Evolutionary conservation across 129 eudicot species (phyloP).

Genomic region (Erigeron canadensis): DNA sequence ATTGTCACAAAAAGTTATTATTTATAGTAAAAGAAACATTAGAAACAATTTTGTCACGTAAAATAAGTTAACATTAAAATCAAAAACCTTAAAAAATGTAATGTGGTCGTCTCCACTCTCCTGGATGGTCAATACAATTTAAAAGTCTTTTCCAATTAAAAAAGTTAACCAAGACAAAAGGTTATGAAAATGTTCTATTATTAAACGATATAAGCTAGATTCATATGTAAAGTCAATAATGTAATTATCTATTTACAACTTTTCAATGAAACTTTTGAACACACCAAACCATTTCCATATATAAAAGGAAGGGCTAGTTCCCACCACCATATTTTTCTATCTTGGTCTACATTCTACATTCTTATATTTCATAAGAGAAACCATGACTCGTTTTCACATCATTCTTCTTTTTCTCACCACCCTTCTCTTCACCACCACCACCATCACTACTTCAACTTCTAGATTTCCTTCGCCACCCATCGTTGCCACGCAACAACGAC

Average conservation of each 20-base stretch:
- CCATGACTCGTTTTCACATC: constrained; percentile 37
- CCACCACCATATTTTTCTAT: constrained; percentile 32
- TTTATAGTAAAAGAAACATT: too few relatives aligned
- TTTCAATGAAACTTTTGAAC: constrained; percentile 19
- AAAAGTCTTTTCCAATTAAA: too few relatives aligned
- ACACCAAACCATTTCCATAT: constrained; percentile 24
- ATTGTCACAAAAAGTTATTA: too few relatives aligned
- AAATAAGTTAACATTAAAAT: too few relatives aligned
- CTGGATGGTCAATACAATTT: too few relatives aligned
- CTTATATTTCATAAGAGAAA: constrained; percentile 10
- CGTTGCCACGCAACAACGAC: constrained; percentile 4
- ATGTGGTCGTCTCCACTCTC: too few relatives aligned
- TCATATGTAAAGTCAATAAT: too few relatives aligned
- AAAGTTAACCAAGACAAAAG: too few relatives aligned
- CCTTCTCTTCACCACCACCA: constrained; percentile 28
- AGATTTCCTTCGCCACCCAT: constrained; percentile 16
- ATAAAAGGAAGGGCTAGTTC: constrained; percentile 34
- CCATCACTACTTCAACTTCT: constrained; percentile 12
- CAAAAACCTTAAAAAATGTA: too few relatives aligned
- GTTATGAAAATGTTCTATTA: too few relatives aligned
- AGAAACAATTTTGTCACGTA: too few relatives aligned
- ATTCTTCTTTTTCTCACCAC: constrained; percentile 21
- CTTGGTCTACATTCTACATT: constrained; percentile 21
- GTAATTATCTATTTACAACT: not conserved
- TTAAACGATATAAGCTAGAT: too few relatives aligned